Percentiles rank a stretch among this genome's conserved stretches.
Conservation (phyloP, 345 rosid genomes). For the Microthlaspi erraticum region DNA sequence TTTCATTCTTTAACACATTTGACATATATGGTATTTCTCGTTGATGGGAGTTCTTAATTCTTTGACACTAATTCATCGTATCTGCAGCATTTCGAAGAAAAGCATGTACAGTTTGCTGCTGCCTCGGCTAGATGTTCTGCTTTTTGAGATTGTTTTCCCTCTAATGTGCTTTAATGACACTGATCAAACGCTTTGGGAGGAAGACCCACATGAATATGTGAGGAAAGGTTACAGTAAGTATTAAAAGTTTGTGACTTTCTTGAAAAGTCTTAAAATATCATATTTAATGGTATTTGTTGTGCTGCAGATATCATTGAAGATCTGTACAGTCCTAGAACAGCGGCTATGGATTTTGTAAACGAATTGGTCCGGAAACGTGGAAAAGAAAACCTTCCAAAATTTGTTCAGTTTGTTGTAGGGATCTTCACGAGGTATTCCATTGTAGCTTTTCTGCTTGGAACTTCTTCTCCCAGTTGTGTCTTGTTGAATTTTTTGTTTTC, state of each 20-base stretch:
- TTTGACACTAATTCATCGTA: conserved; percentile 18
- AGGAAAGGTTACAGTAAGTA: conserved; percentile 99
- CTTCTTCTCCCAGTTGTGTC: conserved; percentile 13
- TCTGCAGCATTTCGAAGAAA: conserved; percentile 80
- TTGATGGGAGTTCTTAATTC: conserved; percentile 5
- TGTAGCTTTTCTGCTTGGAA: conserved; percentile 28
- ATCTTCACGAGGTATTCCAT: conserved; percentile 74
- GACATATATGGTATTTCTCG: not conserved
- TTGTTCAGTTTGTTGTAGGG: conserved; percentile 79
- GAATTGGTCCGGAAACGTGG: conserved; percentile 97
- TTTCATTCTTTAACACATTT: too few relatives aligned
- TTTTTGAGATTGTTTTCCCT: conserved; percentile 96
- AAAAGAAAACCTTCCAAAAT: conserved; percentile 90
- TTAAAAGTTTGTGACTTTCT: not conserved
- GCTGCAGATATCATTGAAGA: conserved; percentile 96
- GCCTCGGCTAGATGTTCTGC: conserved; percentile 85
- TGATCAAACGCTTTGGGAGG: conserved; percentile 99
- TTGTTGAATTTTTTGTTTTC: conserved; percentile 23
- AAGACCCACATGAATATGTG: conserved; percentile 99
- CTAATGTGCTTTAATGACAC: conserved; percentile 96
- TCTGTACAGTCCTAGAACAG: conserved; percentile 96
- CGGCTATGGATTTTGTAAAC: conserved; percentile 96
- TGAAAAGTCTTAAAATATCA: conserved; percentile 3
- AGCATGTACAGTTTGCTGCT: conserved; percentile 85
- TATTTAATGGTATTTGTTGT: conserved; percentile 36